Percentiles rank a stretch among this genome's conserved stretches.
phyloP scores from a whole-genome alignment of 805 yeast species.

The Starmerella floris region DNA sequence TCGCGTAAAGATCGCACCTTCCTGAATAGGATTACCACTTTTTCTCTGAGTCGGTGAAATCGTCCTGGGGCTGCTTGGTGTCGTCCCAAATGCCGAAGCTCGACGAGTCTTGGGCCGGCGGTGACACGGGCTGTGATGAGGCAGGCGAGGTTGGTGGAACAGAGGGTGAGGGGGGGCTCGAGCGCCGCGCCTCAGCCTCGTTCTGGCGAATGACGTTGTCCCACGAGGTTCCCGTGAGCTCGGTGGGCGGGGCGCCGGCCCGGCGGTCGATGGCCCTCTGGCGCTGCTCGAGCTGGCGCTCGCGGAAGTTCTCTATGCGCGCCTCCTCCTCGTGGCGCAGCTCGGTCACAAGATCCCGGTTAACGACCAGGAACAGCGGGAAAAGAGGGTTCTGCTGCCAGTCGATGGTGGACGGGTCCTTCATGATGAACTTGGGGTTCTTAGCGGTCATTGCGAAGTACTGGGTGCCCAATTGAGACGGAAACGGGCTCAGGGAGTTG shows the following conservation, averaged over 20 bases:
- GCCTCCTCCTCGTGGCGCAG: not conserved
- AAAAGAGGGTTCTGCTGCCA: slow-evolving; percentile 19
- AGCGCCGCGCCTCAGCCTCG: not conserved
- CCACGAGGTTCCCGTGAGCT: slow-evolving; percentile 17
- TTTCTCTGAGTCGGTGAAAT: slow-evolving; percentile 18
- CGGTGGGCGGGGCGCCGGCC: not conserved
- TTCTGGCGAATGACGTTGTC: slow-evolving; percentile 8
- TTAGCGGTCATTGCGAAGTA: slow-evolving; percentile 18
- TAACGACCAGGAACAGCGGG: slow-evolving; percentile 20
- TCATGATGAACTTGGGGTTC: slow-evolving; percentile 16
- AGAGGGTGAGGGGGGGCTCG: not conserved
- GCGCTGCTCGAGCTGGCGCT: not conserved
- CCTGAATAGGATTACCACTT: slow-evolving; percentile 19
- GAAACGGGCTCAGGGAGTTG: slow-evolving; percentile 13
- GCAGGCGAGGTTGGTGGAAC: not conserved
- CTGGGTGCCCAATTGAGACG: slow-evolving; percentile 20
- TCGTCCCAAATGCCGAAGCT: not conserved
- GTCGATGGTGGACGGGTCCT: slow-evolving; percentile 18
- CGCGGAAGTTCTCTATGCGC: slow-evolving; percentile 1
- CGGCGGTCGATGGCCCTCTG: slow-evolving; percentile 3
- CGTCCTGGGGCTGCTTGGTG: slow-evolving; percentile 7
- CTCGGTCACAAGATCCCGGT: slow-evolving; percentile 5
- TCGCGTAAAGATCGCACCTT: no score
- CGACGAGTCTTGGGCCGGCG: not conserved
- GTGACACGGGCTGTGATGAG: no score